Base-by-base conservation (phyloP, 106 monocot species). In the Acorus gramineus region DNA sequence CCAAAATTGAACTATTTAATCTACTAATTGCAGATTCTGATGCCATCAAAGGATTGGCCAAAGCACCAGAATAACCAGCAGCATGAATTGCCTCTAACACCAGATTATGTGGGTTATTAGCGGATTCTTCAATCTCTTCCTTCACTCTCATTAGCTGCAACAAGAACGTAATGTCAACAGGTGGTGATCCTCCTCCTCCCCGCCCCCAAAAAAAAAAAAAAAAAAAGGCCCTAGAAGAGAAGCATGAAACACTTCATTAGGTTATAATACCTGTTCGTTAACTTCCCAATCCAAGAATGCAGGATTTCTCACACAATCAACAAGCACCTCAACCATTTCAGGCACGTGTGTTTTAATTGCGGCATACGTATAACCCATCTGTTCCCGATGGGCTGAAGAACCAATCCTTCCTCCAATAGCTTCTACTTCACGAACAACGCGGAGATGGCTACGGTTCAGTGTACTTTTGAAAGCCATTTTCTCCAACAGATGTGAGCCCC, bases 261-360 rank as follows among this genome's bases (percentile, higher is more conserved):
- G 52, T 7, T 45, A 5, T 28, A n/a, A 50, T 76, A 91, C 90
- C 86, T 86, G 80, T 51, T 91, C 90, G 63, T 86, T 91, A 53
- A 91, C 83, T 58, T 91, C 90, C 90, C 90, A 91, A 63, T 86
- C 90, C 56, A 91, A 76, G 65, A 86, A 91, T 71, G 48, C 76
- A 49, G 83, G 75, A 66, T 91, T 91, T 49, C 90, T 77, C 2
- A 90, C 80, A 55, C 77, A 69, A 71, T 90, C 90, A 64, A 86
- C 59, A 76, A 90, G 90, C 14, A 90, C 80, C 70, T 90, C 90
- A 60, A 90, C 83, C 90, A 90, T 90, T 53, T 86, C 80, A 28
- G 90, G 90, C 56, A 83, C 50, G 64, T 90, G 78, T 42, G 86
- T 86, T 56, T 78, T 90, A 62, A 90, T 66, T 64, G 90, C 86